Percentiles rank a stretch among this genome's conserved stretches.
Conservation (phyloP, 768 basidiomycete species). For the Phaffia tasmanica region DNA sequence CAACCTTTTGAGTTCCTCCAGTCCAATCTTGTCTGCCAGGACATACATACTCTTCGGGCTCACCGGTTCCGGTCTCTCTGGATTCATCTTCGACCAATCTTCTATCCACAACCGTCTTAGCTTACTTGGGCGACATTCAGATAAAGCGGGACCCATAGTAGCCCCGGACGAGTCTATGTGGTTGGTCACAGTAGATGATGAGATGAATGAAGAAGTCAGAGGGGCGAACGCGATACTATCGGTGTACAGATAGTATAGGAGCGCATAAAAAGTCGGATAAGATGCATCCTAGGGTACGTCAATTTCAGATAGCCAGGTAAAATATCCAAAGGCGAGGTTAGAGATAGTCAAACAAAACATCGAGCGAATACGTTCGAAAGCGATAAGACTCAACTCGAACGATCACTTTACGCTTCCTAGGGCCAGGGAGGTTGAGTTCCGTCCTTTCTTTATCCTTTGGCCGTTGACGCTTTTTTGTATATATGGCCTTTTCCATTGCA, state of each 20-base stretch:
- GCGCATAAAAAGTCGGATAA: constrained; percentile 53
- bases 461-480: too few relatives aligned
- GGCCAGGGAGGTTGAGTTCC: not conserved
- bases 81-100: constrained; percentile 8
- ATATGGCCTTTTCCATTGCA: too few relatives aligned
- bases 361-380: not conserved
- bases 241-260: constrained; percentile 77
- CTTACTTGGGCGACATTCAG: not conserved
- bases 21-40: constrained; percentile 24
- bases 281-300: constrained; percentile 38
- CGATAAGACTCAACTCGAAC: constrained; percentile 41
- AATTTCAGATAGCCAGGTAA: too few relatives aligned
- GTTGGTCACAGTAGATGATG: not conserved
- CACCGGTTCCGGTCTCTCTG: constrained; percentile 3
- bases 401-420: constrained; percentile 45
- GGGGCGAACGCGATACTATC: constrained; percentile 53
- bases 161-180: not conserved
- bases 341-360: not conserved
- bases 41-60: constrained; percentile 23
- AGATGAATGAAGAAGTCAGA: constrained; percentile 48
- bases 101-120: constrained; percentile 8
- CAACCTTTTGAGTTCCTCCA: constrained; percentile 14
- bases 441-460: not conserved
- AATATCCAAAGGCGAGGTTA: not conserved
- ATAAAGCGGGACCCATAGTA: not conserved